Conservation (phyloP, 371 early-diverging fungal genomes). For the Mycotypha africana region DNA sequence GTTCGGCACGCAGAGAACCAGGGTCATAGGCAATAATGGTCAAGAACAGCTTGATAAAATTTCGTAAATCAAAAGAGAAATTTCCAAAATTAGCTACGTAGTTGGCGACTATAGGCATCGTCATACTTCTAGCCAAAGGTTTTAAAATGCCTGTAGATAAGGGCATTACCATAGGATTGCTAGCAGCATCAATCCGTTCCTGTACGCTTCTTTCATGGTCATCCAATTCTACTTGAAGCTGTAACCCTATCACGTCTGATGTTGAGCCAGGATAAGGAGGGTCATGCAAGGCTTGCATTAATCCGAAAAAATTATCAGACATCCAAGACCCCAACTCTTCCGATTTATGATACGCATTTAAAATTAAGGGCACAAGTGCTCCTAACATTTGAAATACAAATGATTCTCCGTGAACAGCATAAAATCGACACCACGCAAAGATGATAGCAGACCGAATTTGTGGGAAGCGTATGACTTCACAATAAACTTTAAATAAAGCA, state of each 20-base stretch:
- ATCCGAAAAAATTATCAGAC: conserved; percentile 33
- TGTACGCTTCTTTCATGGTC: conserved; percentile 42
- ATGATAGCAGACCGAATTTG: conserved; percentile 49
- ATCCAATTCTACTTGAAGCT: conserved; percentile 44
- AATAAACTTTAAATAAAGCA: conserved; percentile 59
- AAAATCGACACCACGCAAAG: conserved; percentile 59
- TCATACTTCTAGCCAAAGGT: conserved; percentile 31
- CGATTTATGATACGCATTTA: conserved; percentile 34
- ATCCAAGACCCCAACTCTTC: conserved; percentile 35
- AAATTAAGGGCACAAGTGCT: conserved; percentile 50
- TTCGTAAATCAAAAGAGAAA: conserved; percentile 42
- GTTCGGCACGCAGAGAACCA: conserved; percentile 59
- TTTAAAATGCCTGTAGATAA: conserved; percentile 35
- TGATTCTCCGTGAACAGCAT: conserved; percentile 59
- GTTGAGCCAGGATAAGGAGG: conserved; percentile 38
- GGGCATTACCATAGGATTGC: conserved; percentile 34
- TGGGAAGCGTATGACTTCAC: conserved; percentile 38
- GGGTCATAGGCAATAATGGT: conserved; percentile 67
- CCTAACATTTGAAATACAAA: conserved; percentile 69
- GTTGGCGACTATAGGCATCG: conserved; percentile 31
- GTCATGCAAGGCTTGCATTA: conserved; percentile 43
- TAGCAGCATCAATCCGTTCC: conserved; percentile 39
- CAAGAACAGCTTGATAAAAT: conserved; percentile 57
- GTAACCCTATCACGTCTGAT: conserved; percentile 39
- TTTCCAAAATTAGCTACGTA: conserved; percentile 27